Percentiles rank a stretch among this genome's conserved stretches.
phyloP scores from a whole-genome alignment of 306 rosid genomes.

The barrel medic (Medicago truncatula) region DNA sequence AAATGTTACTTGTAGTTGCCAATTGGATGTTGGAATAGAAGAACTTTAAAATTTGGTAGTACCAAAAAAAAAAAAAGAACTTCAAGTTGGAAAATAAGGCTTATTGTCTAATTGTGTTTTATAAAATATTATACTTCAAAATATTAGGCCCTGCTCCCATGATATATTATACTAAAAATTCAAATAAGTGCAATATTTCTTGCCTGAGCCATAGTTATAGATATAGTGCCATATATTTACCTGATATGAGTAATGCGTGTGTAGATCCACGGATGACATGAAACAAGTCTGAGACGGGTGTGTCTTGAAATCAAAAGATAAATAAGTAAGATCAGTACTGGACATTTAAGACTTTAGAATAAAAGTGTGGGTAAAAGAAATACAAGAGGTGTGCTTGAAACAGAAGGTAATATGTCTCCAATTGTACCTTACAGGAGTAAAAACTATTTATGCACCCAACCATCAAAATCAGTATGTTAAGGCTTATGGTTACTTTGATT shows the following conservation, averaged over 20 bases:
- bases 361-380: conserved; percentile 11
- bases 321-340: conserved; percentile 35
- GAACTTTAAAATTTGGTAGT: too few species aligned
- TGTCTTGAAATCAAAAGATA: conserved; percentile 65
- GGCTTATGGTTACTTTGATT: conserved; percentile 19
- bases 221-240: conserved; percentile 50
- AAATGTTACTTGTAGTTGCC: conserved; percentile 23
- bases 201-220: conserved; percentile 20
- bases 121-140: conserved; percentile 22
- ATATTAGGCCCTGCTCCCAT: conserved; percentile 10
- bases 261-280: conserved; percentile 99
- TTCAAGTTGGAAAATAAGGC: conserved; percentile 32
- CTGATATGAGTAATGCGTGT: conserved; percentile 99
- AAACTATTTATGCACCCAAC: conserved; percentile 1
- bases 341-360: conserved; percentile 32
- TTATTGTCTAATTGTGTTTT: conserved; percentile 9
- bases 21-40: not conserved
- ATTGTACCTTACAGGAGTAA: conserved; percentile 10
- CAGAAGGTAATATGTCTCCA: conserved; percentile 31
- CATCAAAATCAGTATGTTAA: conserved; percentile 17
- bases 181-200: conserved; percentile 20
- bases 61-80: not conserved
- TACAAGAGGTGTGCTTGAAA: not conserved
- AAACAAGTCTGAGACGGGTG: conserved; percentile 99
- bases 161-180: conserved; percentile 2